Evolutionary conservation across 768 basidiomycete species (phyloP), one percentile per base, ranked within the genome.

Genomic region (Termitomyces sp.): DNA sequence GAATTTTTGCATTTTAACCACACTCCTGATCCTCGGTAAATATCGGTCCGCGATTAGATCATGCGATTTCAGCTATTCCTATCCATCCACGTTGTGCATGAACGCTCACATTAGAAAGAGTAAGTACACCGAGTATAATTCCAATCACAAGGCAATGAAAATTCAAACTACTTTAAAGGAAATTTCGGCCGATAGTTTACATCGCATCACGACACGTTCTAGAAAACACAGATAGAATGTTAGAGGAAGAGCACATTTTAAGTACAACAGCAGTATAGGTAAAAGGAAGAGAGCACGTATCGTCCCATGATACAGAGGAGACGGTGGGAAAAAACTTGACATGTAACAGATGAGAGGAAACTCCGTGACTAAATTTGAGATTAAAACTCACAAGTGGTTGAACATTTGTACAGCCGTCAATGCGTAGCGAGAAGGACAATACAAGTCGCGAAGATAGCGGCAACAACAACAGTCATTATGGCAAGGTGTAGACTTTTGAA

Each of bases 381-480:
- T 20, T 2, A 20, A 22, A 37, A 15, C 46, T 58, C 13, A 48
- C 51, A 54, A 33, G 33, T 34, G 24, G 58, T 41, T n/a, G 3
- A n/a, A 39, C 18, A 20, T 39, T n/a, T n/a, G 1, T 12, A 39
- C 27, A 41, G 16, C 24, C 18, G 24, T 67, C 49, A 67, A 46
- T 60, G 46, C 22, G 73, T 72, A 18, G 73, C 75, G 27, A 86
- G 69, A 33, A 83, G 76, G 13, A 81, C 70, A 41, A 86, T 70
- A 61, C 80, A 83, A 3, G 80, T 83, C 7, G 78, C 75, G 58
- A 85, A 74, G 4, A 87, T 76, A 22, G 81, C 71, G 2, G 65
- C 69, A 3, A 78, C 74, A 48, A 87, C 78, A 16, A 76, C 63
- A 48, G 75, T 71, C 75, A 85, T 84, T 39, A 86, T 70, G 4